Base-by-base conservation (phyloP, 768 basidiomycete species). In the Exidia glandulosa region DNA sequence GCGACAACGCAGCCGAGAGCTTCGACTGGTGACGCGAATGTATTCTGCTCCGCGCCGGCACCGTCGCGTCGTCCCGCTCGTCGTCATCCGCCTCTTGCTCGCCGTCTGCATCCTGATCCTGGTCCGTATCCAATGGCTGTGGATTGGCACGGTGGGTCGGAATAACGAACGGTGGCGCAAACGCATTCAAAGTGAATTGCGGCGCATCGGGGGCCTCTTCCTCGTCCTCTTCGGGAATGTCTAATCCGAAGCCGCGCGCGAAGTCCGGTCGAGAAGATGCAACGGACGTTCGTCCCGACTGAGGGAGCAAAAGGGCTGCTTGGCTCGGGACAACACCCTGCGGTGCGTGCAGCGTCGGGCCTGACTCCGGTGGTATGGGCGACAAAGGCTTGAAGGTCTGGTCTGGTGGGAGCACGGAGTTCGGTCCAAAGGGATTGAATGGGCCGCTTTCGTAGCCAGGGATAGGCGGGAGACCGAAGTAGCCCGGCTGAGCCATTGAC, bases 141-240 rank as follows among this genome's bases (percentile, higher is more conserved):
- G 64, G 67, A 37, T 63, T 66, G 23, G 58, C 63, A 31, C 61
- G 63, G 48, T 64, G 61, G 14, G 67, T 72, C 52, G 54, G 52
- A 33, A 59, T 50, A 25, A 34, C 41, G 10, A 23, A 54, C 48
- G 50, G 50, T 32, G 34, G 48, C 34, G 16, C 37, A 45, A 29
- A 41, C 50, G 19, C 41, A 56, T 27, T 41, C 47, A 7, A 59
- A 48, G 19, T 10, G 25, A 54, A 54, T 32, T 52, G 23, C 2
- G 25, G 25, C 10, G 25, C 36, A 13, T 58, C 27, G 25, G 60
- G 54, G 19, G 59, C 55, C 45, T 80, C 80, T 58, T 63, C 68
- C 64, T 89, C 88, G 36, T 80, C 84, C 66, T 90, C 88, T 61
- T 88, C 84, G 2, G 88, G 84, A 60, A 84, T 81, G 62, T 92